A percentile compares a stretch with the other conserved stretches of the same genome.
phyloP scores from a whole-genome alignment of 768 basidiomycete species.

The Podaxis sp. region DNA sequence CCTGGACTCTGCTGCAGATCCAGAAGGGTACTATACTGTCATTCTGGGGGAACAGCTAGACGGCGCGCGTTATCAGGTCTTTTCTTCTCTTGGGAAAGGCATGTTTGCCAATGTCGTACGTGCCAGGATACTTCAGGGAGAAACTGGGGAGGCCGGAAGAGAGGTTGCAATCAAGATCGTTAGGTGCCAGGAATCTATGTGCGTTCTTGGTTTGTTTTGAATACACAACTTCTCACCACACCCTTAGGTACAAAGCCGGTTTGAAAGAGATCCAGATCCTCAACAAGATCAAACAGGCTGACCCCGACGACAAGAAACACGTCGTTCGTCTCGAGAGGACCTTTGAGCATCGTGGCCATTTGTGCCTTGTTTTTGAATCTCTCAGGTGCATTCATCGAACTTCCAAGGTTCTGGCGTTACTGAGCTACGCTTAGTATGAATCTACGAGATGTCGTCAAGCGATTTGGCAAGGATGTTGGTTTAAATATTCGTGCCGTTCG shows the following conservation, averaged over 20 bases:
- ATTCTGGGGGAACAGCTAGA: slow-evolving; percentile 95
- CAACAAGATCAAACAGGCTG: slow-evolving; percentile 81
- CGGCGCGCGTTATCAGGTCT: slow-evolving; percentile 90
- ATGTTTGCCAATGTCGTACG: slow-evolving; percentile 99
- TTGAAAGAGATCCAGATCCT: slow-evolving; percentile 90
- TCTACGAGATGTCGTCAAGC: slow-evolving; percentile 94
- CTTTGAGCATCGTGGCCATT: slow-evolving; percentile 96
- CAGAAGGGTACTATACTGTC: slow-evolving; percentile 94
- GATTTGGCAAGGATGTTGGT: slow-evolving; percentile 97
- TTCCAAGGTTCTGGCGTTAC: neutral
- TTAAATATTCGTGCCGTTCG: slow-evolving; percentile 96
- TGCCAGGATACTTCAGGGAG: slow-evolving; percentile 75
- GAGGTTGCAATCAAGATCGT: slow-evolving; percentile 99
- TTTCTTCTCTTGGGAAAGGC: slow-evolving; percentile 93
- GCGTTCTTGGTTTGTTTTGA: slow-evolving; percentile 29
- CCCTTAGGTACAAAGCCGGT: slow-evolving; percentile 87
- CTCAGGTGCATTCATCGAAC: slow-evolving; percentile 59
- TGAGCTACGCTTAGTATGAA: slow-evolving; percentile 74
- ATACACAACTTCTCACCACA: slow-evolving; percentile 4
- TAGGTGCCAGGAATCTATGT: slow-evolving; percentile 96
- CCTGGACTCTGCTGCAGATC: slow-evolving; percentile 87
- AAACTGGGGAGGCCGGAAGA: slow-evolving; percentile 46
- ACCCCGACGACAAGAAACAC: slow-evolving; percentile 97
- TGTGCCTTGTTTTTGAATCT: slow-evolving; percentile 95
- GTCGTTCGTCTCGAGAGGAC: slow-evolving; percentile 89